Evolutionary conservation across 148 eudicot genomes (phyloP), one percentile per base, ranked within the genome.

Genomic region (Vaccinium myrtillus): DNA sequence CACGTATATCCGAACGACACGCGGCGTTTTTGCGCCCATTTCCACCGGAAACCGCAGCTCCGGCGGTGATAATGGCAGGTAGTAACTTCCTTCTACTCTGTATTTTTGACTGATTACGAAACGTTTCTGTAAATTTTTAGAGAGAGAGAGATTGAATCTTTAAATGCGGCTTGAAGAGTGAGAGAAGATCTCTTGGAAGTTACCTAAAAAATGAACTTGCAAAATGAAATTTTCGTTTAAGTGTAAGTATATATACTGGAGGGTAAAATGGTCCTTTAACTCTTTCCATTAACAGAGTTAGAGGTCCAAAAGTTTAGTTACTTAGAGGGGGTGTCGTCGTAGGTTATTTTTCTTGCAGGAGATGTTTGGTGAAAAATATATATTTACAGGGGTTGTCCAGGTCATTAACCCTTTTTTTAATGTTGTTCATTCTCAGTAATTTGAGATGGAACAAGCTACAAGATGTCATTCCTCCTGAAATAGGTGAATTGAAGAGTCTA

Each of bases 371-470:
- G 36, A 2, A 32, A 32, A 32, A 32, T 0, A 3, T 32, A 32
- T 32, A 32, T 2, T 32, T 32, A 32, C 36, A 32, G 36, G 36
- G 3, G 36, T 1, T 32, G 36, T 32, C 36, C 36, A 32, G 3
- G 36, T 32, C 36, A 32, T 32, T 32, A 32, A 32, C 36, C 36
- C 36, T 30, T 25, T 70, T 56, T 39, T 18, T 12, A 30, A 81
- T 2, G 54, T 78, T 71, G 30, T 75, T 88, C 79, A 73, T 69
- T 61, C 69, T 79, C 84, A 97, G 98, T 90, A 97, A 97, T 87
- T 87, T 97, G 89, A 93, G 99, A 90, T 95, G 98, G 99, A 97
- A 97, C 87, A 97, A 97, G 87, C 90, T 97, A 69, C 99, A 97
- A 90, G 99, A 97, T 88, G 89, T 86, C 86, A 93, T 97, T 76